These are phyloP conservation scores for Rhizoctonia solani DNA, from an alignment of 1,284 basidiomycete species.

Conservation along the genomic window DNA sequence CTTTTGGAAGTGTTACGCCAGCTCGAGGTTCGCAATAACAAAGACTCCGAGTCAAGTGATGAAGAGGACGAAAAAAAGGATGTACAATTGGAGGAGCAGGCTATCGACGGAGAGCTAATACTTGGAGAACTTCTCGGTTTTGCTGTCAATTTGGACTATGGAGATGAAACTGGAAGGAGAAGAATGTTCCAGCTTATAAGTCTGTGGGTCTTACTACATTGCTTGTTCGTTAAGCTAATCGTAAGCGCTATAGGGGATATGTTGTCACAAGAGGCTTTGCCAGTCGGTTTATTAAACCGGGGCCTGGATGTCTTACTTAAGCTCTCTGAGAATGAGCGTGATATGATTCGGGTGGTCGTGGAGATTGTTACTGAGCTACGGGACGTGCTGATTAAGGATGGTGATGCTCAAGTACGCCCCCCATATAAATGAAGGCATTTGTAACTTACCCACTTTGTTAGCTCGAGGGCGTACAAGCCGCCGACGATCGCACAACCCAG, in stretches of 20 bases:
- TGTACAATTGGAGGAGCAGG: conserved; percentile 59
- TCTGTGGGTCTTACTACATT: conserved; percentile 50
- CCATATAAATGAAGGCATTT: background rate
- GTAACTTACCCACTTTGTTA: background rate
- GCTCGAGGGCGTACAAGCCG: conserved; percentile 12
- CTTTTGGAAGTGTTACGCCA: conserved; percentile 57
- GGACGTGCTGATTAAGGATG: conserved; percentile 58
- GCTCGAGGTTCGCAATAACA: conserved; percentile 45
- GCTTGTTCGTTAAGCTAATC: background rate
- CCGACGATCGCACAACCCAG: conserved; percentile 15
- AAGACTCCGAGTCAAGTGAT: conserved; percentile 51
- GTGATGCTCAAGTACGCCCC: conserved; percentile 47
- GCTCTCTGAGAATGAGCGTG: conserved; percentile 83
- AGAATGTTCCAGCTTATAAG: conserved; percentile 90
- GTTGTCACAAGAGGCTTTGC: conserved; percentile 81
- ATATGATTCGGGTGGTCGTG: conserved; percentile 91
- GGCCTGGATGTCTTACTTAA: conserved; percentile 88
- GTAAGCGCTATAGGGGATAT: conserved; percentile 66
- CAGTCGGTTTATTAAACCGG: conserved; percentile 74
- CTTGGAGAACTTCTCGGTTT: conserved; percentile 82
- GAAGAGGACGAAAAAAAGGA: conserved; percentile 53
- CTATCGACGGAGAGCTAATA: conserved; percentile 63
- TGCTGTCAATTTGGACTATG: conserved; percentile 85
- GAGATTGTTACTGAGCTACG: conserved; percentile 90
- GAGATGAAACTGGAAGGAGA: conserved; percentile 91